These are phyloP conservation scores for Austroboletus niveus DNA, from an alignment of 1,284 basidiomycete genomes.

Conservation along the genomic window DNA sequence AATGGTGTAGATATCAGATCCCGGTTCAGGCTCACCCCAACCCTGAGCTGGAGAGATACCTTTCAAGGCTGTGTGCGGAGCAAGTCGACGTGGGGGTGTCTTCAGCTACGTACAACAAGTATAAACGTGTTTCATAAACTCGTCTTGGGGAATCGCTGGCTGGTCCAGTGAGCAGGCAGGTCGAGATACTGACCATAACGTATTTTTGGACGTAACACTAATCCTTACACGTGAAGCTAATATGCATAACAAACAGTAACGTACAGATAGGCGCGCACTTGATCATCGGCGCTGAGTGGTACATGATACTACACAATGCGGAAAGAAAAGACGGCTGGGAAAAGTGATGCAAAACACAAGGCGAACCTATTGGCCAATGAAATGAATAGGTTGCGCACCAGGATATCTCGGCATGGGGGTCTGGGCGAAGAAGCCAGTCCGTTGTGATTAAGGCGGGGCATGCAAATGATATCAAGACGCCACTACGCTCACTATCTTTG, in stretches of 20 bases:
- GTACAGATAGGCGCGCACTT: slow-evolving; percentile 5
- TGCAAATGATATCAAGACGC: slow-evolving; percentile 10
- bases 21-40: slow-evolving; percentile 22
- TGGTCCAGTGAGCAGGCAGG: slow-evolving; percentile 8
- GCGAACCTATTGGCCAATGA: neutral
- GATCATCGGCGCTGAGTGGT: neutral
- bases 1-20: slow-evolving; percentile 22
- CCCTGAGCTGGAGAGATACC: slow-evolving; percentile 24
- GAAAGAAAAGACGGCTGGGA: neutral
- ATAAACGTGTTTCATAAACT: slow-evolving; percentile 27
- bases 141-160: slow-evolving; percentile 4
- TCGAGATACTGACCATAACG: neutral
- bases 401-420: slow-evolving; percentile 25
- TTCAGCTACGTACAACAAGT: slow-evolving; percentile 29
- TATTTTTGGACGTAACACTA: slow-evolving; percentile 9
- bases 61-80: slow-evolving; percentile 19
- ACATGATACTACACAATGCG: slow-evolving; percentile 7
- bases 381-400: slow-evolving; percentile 20
- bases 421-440: no score
- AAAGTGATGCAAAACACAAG: slow-evolving; percentile 7
- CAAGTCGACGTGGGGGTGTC: slow-evolving; percentile 32
- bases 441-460: slow-evolving; percentile 6
- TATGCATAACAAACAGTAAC: slow-evolving; percentile 15
- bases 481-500: slow-evolving; percentile 6
- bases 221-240: slow-evolving; percentile 23